phyloP scores from a whole-genome alignment of 176 grass and related monocot species.

The Elymus sibiricus region DNA sequence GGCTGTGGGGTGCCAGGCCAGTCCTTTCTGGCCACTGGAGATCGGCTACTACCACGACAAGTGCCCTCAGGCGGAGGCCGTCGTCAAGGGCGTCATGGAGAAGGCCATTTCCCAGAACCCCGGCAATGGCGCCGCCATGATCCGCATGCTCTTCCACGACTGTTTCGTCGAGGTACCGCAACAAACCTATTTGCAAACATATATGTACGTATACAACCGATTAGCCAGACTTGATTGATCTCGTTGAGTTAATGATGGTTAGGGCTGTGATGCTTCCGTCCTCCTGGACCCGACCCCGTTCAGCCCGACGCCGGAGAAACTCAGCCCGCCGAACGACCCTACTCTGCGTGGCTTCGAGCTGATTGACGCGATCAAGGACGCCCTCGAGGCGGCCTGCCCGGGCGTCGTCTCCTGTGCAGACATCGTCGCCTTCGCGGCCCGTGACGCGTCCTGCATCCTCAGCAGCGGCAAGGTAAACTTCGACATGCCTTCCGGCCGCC shows the following conservation, averaged over 20 bases:
- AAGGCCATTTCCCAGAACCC: neutral
- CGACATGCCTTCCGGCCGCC: neutral
- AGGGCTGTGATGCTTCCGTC: neutral
- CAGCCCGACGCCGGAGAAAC: neutral
- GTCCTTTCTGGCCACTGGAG: constrained; percentile 1
- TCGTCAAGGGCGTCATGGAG: neutral
- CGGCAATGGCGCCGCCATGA: constrained; percentile 37
- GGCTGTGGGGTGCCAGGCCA: neutral
- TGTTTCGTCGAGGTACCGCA: too few relatives aligned
- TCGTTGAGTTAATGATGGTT: neutral
- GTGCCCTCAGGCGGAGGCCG: neutral
- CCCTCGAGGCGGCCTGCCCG: neutral
- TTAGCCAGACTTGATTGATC: neutral
- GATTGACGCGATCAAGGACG: constrained; percentile 1
- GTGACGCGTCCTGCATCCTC: neutral
- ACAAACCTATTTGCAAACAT: neutral
- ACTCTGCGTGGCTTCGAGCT: neutral
- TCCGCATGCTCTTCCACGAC: constrained; percentile 63
- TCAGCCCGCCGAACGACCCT: too few relatives aligned
- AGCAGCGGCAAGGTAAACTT: neutral
- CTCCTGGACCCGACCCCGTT: neutral
- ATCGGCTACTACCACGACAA: neutral
- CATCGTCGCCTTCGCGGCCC: neutral
- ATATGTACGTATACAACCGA: neutral
- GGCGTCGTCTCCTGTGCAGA: neutral